Evolutionary conservation across 306 rosid genomes (phyloP), one percentile per base, ranked within the genome.

Genomic region (Cicer bijugum): DNA sequence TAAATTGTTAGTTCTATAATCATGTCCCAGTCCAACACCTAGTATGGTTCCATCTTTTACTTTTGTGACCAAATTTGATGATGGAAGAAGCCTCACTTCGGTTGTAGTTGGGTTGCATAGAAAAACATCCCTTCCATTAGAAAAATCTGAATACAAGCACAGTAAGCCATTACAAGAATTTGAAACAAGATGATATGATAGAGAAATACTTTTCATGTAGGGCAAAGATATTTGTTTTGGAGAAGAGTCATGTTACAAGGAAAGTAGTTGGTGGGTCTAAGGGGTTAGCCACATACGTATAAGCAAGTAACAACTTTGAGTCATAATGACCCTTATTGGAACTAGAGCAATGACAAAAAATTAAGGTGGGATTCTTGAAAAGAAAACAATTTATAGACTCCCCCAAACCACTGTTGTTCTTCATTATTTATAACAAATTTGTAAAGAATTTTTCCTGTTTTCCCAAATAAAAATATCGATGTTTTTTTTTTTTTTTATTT

Each of bases 11-110:
- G 0, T 11, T 28, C 35, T 58, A 58, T 10, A 8, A 12, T 19
- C 40, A 58, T 58, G 16, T 28, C 64, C 64, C 42, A 58, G 10
- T 58, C 42, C 64, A 58, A 58, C 64, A 23, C 65, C 65, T 59
- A 59, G 43, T 12, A 59, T 42, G 43, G 12, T 59, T 0, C 43
- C 65, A 59, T 59, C 65, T 11, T 20, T 11, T 1, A 59, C 5
- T 35, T 59, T 12, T 6, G 17, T 28, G 17, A 33, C 43, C 65
- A 59, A 59, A 28, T 59, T 6, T 1, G 65, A 59, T 28, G 15
- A 8, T 0, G 65, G 65, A 59, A 59, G 65, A 12, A 11, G 10
- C 43, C 40, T 59, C 2, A 59, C 33, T 12, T 59, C 65, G 9
- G 17, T 59, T 2, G 65, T 59, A 12, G 65, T 6, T 33, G 65